A percentile compares a stretch with the other conserved stretches of the same genome.
These are phyloP conservation scores for Colletotrichum sp. DNA, from an alignment of 2,329 filamentous ascomycete genomes.

Conservation along the genomic window DNA sequence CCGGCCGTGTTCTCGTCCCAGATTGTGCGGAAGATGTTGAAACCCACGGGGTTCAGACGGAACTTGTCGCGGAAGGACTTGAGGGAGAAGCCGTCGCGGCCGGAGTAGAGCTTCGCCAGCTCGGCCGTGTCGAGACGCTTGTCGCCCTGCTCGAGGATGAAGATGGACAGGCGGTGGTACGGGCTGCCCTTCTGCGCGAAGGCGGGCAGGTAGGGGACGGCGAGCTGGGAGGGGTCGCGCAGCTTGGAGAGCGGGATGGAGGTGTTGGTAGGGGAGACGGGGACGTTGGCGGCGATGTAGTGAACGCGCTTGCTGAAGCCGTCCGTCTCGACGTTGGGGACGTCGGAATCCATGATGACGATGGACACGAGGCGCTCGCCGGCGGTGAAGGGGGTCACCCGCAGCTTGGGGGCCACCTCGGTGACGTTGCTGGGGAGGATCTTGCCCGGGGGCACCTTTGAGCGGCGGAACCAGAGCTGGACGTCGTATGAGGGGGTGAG, in stretches of 20 bases:
- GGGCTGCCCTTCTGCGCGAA: conserved; percentile 88
- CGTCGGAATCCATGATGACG: conserved; percentile 87
- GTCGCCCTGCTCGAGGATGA: conserved; percentile 81
- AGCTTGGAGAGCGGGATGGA: conserved; percentile 71
- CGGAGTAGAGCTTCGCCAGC: conserved; percentile 57
- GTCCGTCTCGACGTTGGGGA: conserved; percentile 79
- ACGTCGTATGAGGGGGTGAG: conserved; percentile 83
- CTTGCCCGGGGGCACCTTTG: conserved; percentile 75
- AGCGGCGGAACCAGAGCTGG: conserved; percentile 77
- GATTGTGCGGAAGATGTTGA: conserved; percentile 83
- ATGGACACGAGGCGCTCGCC: conserved; percentile 85
- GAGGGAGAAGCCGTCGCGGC: conserved; percentile 66
- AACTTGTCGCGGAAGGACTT: conserved; percentile 77
- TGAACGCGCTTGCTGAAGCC: conserved; percentile 83
- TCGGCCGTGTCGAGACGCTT: conserved; percentile 61
- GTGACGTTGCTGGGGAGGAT: conserved; percentile 78
- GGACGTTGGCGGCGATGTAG: conserved; percentile 77
- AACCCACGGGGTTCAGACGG: conserved; percentile 75
- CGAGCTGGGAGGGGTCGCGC: conserved; percentile 67
- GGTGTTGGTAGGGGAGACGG: conserved; percentile 56
- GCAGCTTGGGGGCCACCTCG: conserved; percentile 75
- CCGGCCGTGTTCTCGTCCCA: conserved; percentile 90
- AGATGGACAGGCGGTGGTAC: conserved; percentile 87
- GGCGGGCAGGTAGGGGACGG: conserved; percentile 83
- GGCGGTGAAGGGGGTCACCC: conserved; percentile 83